Evolutionary conservation across 345 rosid species (phyloP).

Genomic region (Crucihimalaya himalaica): DNA sequence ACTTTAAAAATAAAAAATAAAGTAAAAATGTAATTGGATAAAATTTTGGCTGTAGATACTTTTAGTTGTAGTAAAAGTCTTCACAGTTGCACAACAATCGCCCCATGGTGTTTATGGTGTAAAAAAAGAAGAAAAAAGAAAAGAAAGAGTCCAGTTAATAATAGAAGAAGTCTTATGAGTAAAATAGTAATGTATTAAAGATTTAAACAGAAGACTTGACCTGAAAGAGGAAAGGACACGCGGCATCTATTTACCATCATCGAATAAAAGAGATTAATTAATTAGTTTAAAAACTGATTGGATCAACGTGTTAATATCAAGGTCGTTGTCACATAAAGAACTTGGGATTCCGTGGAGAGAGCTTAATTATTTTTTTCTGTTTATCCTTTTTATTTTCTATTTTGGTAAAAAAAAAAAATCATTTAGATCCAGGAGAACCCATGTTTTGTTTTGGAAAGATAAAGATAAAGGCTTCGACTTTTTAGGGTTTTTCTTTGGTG

Average conservation of each 20-base stretch:
- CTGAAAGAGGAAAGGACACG: constrained; percentile 10
- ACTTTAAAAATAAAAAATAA: no score
- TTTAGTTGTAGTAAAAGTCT: no score
- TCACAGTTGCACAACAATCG: no score
- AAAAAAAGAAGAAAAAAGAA: no score
- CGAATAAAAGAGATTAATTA: neutral
- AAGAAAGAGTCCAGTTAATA: no score
- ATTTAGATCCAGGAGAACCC: constrained; percentile 40
- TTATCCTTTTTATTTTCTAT: neutral
- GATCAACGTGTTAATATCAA: constrained; percentile 38
- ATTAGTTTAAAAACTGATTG: constrained; percentile 18
- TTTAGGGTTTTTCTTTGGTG: neutral
- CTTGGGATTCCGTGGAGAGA: constrained; percentile 35
- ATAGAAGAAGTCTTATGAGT: no score
- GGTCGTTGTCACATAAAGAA: constrained; percentile 39
- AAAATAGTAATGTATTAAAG: no score
- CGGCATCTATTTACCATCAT: constrained; percentile 11
- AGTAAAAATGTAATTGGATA: no score
- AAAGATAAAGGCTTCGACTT: constrained; percentile 32
- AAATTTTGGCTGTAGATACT: no score
- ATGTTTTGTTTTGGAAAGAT: constrained; percentile 38
- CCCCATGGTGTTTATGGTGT: no score
- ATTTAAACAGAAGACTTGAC: neutral
- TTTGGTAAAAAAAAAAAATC: constrained; percentile 19
- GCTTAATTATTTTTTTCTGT: neutral